Evolutionary conservation across 495 filamentous ascomycete species (phyloP), one percentile per base, ranked within the genome.

Genomic region (Podospora australis): DNA sequence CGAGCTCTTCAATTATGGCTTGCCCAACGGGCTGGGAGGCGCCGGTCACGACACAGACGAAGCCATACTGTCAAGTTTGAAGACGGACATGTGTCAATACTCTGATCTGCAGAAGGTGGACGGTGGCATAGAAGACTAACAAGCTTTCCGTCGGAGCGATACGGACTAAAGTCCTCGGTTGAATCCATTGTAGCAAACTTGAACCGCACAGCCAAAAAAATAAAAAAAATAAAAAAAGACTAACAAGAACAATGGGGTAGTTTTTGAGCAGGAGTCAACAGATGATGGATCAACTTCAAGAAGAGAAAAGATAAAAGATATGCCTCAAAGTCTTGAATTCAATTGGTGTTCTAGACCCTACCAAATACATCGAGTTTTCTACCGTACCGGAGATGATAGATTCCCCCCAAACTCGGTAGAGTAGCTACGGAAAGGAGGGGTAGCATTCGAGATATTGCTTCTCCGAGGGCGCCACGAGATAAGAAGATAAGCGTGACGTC

Each of bases 21-120:
- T 73, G 69, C 11, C 78, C 79, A 17, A 81, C 69, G 0, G 78
- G 71, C 54, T 79, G 74, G 0, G 71, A 74, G 14, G 78, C 74
- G 6, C 78, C 77, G 6, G 78, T 80, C 3, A 82, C 78, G 4
- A 82, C 74, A 53, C 78, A 82, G 22, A 82, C 73, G 49, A 82
- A 81, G 39, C 78, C 79, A 61, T 81, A 78, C 73, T 74, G 35
- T 30, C 5, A 41, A 49, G 23, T 50, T 24, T 36, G 10, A 34
- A 2, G 4, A 21, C 22, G 35, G 35, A 14, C 19, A 29, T 22
- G n/a, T n/a, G n/a, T n/a, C 28, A 42, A 13, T 35, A 30, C 22
- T 14, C 23, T 13, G 7, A 21, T 7, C 20, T n/a, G 23, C 11
- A 22, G 23, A 29, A 14, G n/a, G 14, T 22, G 17, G 6, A 20